Conservation (phyloP, 2,329 filamentous ascomycete genomes). For the Emergomyces africanus region DNA sequence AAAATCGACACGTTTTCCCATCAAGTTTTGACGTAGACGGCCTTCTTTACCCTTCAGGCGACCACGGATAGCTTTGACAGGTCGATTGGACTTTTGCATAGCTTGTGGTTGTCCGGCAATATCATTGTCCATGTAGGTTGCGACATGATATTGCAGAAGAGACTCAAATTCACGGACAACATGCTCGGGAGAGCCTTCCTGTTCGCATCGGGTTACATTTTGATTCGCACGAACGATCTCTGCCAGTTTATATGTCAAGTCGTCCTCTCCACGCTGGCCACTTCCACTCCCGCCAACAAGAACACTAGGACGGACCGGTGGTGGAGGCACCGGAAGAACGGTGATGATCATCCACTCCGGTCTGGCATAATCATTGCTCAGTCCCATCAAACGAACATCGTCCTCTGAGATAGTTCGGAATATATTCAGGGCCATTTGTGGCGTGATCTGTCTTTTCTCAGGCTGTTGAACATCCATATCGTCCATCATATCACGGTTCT, state of each 20-base stretch:
- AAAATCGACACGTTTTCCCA: slow-evolving; percentile 99
- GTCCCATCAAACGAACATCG: slow-evolving; percentile 73
- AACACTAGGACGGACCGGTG: slow-evolving; percentile 91
- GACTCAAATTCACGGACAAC: slow-evolving; percentile 84
- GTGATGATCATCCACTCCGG: slow-evolving; percentile 98
- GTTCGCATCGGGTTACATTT: slow-evolving; percentile 81
- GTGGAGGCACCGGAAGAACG: slow-evolving; percentile 86
- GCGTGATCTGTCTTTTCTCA: slow-evolving; percentile 71
- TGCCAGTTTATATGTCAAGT: slow-evolving; percentile 97
- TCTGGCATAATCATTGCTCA: slow-evolving; percentile 88
- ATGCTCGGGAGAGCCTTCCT: slow-evolving; percentile 83
- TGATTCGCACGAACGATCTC: slow-evolving; percentile 97
- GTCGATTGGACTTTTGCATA: slow-evolving; percentile 90
- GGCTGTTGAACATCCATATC: slow-evolving; percentile 47
- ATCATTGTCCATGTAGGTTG: slow-evolving; percentile 99
- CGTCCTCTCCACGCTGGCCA: slow-evolving; percentile 90
- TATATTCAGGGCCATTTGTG: slow-evolving; percentile 72
- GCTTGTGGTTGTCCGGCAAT: slow-evolving; percentile 92
- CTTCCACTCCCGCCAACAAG: slow-evolving; percentile 90
- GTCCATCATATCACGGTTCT: slow-evolving; percentile 60
- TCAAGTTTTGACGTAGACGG: slow-evolving; percentile 92
- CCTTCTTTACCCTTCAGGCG: slow-evolving; percentile 99
- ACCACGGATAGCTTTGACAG: slow-evolving; percentile 91
- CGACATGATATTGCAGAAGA: slow-evolving; percentile 91
- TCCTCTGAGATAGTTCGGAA: slow-evolving; percentile 72